phyloP scores from a whole-genome alignment of 192 early-diverging fungal genomes.

The Coemansia pectinata region DNA sequence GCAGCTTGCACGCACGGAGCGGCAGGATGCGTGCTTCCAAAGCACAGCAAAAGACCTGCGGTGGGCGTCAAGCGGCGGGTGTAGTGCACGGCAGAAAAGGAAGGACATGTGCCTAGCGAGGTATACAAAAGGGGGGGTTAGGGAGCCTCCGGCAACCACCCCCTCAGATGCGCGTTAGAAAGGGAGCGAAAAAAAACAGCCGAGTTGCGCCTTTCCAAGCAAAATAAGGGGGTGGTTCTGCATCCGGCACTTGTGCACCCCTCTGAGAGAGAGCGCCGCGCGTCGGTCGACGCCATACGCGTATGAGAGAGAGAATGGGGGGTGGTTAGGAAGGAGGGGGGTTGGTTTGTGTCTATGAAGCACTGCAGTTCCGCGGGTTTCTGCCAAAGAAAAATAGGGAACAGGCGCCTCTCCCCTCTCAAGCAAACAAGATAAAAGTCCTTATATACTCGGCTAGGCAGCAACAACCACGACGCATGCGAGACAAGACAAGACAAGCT shows the following conservation, averaged over 20 bases:
- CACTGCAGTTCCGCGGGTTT: neutral
- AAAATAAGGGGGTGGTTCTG: constrained; percentile 5
- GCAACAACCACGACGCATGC: constrained; percentile 37
- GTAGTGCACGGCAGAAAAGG: constrained; percentile 2
- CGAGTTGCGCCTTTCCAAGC: neutral
- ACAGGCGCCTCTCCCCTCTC: constrained; percentile 1
- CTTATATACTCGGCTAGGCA: constrained; percentile 19
- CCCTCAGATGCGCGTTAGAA: neutral
- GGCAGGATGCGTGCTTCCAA: constrained; percentile 1
- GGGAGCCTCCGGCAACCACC: neutral
- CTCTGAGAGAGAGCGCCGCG: neutral
- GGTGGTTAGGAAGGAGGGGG: constrained; percentile 2
- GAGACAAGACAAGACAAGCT: constrained; percentile 33
- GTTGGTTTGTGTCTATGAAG: neutral
- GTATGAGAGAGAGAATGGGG: neutral
- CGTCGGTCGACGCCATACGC: constrained; percentile 1
- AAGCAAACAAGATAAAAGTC: constrained; percentile 9
- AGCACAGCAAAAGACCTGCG: constrained; percentile 1
- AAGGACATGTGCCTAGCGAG: neutral
- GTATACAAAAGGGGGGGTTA: neutral
- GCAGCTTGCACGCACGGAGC: neutral
- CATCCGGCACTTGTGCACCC: neutral
- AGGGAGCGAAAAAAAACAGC: neutral
- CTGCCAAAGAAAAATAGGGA: constrained; percentile 1
- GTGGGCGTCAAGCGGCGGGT: constrained; percentile 2